These are phyloP conservation scores for Diaporthe vaccinii DNA, from an alignment of 2,329 filamentous ascomycete genomes.

Conservation along the genomic window DNA sequence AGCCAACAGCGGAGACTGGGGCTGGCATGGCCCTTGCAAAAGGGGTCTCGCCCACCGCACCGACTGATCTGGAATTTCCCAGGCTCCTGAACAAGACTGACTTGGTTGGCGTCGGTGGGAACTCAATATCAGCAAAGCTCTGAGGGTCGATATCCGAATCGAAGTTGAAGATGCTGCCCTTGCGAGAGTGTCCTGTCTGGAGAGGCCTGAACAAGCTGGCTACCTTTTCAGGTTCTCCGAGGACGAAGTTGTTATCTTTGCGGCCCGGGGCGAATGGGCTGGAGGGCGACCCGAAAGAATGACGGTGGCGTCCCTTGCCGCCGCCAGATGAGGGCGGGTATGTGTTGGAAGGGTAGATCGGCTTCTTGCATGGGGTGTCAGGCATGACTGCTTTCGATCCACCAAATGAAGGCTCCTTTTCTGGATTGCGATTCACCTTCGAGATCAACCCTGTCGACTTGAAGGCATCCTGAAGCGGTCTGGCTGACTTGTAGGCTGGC, in stretches of 20 bases:
- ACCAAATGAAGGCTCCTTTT: conserved; percentile 69
- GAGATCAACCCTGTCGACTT: conserved; percentile 95
- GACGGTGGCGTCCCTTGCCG: conserved; percentile 72
- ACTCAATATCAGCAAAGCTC: conserved; percentile 70
- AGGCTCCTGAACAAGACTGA: conserved; percentile 57
- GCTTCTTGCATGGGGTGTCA: conserved; percentile 96
- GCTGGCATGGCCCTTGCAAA: conserved; percentile 49
- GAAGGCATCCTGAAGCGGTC: conserved; percentile 85
- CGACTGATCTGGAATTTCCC: conserved; percentile 42
- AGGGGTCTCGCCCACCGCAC: conserved; percentile 42
- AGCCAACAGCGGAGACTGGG: conserved; percentile 57
- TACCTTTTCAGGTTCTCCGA: conserved; percentile 70
- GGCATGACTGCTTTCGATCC: conserved; percentile 79
- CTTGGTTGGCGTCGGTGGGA: conserved; percentile 97
- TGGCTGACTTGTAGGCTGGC: conserved; percentile 82
- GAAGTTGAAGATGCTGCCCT: conserved; percentile 82
- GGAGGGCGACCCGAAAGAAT: conserved; percentile 83
- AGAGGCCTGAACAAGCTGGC: conserved; percentile 77
- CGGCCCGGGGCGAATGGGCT: conserved; percentile 73
- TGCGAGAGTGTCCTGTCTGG: conserved; percentile 60
- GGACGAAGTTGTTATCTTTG: conserved; percentile 62
- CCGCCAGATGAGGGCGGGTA: conserved; percentile 72
- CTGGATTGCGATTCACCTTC: conserved; percentile 89
- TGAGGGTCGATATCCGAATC: conserved; percentile 75
- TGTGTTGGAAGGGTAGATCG: conserved; percentile 76